Percentiles rank a stretch among this genome's conserved stretches.
Evolutionary conservation across 1,284 basidiomycete species (phyloP).

Genomic region (Psilocybe mexicana): DNA sequence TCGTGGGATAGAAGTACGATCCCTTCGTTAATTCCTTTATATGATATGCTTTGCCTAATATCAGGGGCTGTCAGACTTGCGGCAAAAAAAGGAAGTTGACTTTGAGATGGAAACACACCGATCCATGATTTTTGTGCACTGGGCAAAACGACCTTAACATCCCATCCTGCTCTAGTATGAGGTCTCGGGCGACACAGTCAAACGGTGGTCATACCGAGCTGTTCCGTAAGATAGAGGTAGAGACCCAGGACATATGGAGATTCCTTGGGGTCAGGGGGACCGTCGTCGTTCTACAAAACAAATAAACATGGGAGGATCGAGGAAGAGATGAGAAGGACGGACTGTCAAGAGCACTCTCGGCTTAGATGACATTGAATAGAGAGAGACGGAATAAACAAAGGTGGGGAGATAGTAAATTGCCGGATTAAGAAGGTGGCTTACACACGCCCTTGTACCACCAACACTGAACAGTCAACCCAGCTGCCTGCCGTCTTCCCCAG

Average conservation of each 20-base stretch:
- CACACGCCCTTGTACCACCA: background rate
- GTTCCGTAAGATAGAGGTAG: constrained; percentile 63
- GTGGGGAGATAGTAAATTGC: background rate
- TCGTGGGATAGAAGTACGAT: constrained; percentile 79
- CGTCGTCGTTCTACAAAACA: constrained; percentile 77
- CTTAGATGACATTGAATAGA: constrained; percentile 15
- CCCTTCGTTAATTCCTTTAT: constrained; percentile 80
- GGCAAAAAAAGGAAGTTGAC: background rate
- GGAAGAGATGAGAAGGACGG: constrained; percentile 17
- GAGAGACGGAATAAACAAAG: background rate
- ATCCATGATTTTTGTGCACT: constrained; percentile 92
- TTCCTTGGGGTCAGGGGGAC: constrained; percentile 68
- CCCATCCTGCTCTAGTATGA: constrained; percentile 60
- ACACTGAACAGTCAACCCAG: background rate
- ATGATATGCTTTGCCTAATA: constrained; percentile 77
- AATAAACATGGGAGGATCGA: constrained; percentile 8
- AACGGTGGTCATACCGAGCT: constrained; percentile 53
- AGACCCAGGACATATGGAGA: constrained; percentile 87
- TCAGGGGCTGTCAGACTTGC: constrained; percentile 8
- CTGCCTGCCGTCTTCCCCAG: background rate
- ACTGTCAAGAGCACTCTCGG: constrained; percentile 62
- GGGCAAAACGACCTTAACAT: constrained; percentile 88
- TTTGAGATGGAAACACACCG: constrained; percentile 40
- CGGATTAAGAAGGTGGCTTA: background rate
- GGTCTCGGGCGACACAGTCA: background rate